Conservation (phyloP, 2,329 filamentous ascomycete genomes). For the Colletotrichum siamense region DNA sequence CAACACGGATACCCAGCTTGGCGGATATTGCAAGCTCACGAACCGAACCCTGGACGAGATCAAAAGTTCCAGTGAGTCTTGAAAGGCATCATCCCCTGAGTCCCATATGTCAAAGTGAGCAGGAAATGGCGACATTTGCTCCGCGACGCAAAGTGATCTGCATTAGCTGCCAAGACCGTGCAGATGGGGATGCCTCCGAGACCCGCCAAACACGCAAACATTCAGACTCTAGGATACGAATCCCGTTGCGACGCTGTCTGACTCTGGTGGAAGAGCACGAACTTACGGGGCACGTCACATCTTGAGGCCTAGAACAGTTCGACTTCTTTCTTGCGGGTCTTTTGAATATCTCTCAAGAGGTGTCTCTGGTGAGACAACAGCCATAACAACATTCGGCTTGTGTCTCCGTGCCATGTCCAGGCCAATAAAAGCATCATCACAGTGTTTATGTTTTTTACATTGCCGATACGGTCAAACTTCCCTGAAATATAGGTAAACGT, state of each 20-base stretch:
- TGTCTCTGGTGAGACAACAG: not conserved
- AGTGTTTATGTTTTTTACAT: fast-evolving
- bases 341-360: not conserved
- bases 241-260: not conserved
- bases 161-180: not conserved
- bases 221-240: not conserved
- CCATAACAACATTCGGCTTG: not conserved
- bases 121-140: not conserved
- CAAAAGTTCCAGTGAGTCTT: not conserved
- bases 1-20: not conserved
- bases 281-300: not conserved
- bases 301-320: not conserved
- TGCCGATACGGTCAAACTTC: not conserved
- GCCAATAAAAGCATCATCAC: too few relatives aligned
- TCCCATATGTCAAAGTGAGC: fast-evolving
- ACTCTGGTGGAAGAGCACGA: not conserved
- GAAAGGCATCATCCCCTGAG: not conserved
- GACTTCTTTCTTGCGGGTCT: not conserved
- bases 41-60: not conserved
- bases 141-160: not conserved
- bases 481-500: not conserved
- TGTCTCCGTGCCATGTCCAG: not conserved
- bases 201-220: not conserved
- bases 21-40: not conserved
- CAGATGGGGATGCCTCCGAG: not conserved